phyloP scores from a whole-genome alignment of 1,139 yeast species.

The Hyphopichia pseudoburtonii region DNA sequence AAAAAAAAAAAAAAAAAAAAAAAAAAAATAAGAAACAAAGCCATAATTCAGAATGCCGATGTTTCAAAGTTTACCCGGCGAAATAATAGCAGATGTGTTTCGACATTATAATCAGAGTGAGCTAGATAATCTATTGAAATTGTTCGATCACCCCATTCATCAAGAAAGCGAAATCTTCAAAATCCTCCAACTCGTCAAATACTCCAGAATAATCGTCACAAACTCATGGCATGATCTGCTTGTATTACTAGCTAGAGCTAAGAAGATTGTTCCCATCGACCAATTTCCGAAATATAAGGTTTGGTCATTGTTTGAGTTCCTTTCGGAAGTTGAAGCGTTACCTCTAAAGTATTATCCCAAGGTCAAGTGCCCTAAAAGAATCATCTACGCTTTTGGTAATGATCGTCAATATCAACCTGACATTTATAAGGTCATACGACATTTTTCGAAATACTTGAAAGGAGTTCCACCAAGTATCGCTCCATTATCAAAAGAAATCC shows the following conservation, averaged over 20 bases:
- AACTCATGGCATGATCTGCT: slow-evolving; percentile 3
- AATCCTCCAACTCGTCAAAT: slow-evolving; percentile 1
- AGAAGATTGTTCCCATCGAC: slow-evolving; percentile 2
- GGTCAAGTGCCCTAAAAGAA: slow-evolving; percentile 2
- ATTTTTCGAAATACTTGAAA: slow-evolving; percentile 5
- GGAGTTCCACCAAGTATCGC: neutral
- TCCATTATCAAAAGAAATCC: slow-evolving; percentile 4
- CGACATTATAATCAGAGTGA: neutral
- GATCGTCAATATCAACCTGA: slow-evolving; percentile 4
- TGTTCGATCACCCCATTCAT: neutral
- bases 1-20: no score
- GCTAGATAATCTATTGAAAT: neutral
- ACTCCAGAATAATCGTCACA: slow-evolving; percentile 4
- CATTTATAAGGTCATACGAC: slow-evolving; percentile 7
- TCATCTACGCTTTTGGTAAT: slow-evolving; percentile 7
- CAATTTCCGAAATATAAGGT: slow-evolving; percentile 4
- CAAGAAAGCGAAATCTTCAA: neutral
- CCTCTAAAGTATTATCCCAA: neutral
- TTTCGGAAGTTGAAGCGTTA: neutral
- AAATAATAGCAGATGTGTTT: neutral
- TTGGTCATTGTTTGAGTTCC: slow-evolving; percentile 4
- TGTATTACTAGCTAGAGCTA: neutral
- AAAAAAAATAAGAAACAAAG: no score
- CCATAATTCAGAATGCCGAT: no score
- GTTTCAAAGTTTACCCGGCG: slow-evolving; percentile 1